Base-by-base conservation (phyloP, 2,329 filamentous ascomycete genomes). In the Sporothrix phasma region DNA sequence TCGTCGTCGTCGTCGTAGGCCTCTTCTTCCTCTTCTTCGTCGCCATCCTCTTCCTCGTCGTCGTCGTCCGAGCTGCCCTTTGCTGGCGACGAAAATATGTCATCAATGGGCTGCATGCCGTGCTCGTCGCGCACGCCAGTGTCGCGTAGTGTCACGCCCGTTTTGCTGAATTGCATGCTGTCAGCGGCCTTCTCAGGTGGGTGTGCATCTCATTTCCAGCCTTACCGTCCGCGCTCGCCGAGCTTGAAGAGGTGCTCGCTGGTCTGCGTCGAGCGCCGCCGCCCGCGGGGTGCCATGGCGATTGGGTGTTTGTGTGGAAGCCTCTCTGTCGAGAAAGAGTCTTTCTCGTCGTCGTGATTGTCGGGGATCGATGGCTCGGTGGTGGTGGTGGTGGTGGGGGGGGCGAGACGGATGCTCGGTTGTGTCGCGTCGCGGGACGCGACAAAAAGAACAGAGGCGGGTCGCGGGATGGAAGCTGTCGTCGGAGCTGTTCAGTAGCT, bases 21-120 rank as follows among this genome's bases (percentile, higher is more conserved):
- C 34, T 72, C 70, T 19, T 72, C 66, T 70, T 75, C 70, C 59
- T 67, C 51, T 13, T 74, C 73, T 3, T 72, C 69, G 10, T 72
- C 70, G n/a, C 73, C 71, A 17, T 72, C 66, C 70, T 75, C 70
- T 60, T 68, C 49, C 56, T 69, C 66, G 34, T 70, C 67, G 67
- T 70, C 67, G 53, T 61, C 69, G 68, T 69, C 72, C 74, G 67
- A 63, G 26, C 43, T 62, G n/a, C 46, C 61, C 67, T 87, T 89
- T 68, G 85, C 83, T 15, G 92, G 92, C 22, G 92, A 96, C 8
- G 92, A 97, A 75, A 96, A 96, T 68, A 97, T 85, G 69, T 85
- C 85, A 41, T 93, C 89, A 65, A 96, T 83, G 41, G 90, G 88
- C 73, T 97, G 91, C 79, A 99, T 86, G 74, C 93, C 94, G 80